Base-by-base conservation (phyloP, 2,329 filamentous ascomycete species). In the Fusarium pseudocircinatum region DNA sequence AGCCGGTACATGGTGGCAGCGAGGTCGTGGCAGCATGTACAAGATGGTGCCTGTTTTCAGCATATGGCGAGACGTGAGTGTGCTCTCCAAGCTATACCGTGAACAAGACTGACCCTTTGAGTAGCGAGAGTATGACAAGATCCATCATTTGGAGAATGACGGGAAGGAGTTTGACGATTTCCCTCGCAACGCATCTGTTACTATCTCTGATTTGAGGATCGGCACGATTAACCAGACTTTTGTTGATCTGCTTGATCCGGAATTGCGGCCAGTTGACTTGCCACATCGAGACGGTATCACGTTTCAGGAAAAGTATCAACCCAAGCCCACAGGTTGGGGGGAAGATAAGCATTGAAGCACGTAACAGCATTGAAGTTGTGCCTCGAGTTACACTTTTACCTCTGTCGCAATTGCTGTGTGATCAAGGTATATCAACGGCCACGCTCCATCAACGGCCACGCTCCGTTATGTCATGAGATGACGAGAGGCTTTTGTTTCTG, bases 401-500 rank as follows among this genome's bases (percentile, higher is more conserved):
- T 24, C 30, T 15, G 3, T 36, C 3, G 13, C 4, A n/a, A 39
- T 22, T 22, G 5, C 24, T 6, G 15, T 16, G 2, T 22, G 18
- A 18, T 6, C 2, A 22, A 30, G 26, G 20, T 18, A 28, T 7
- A 14, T 12, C 4, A 7, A 30, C 13, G 7, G 34, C 3, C 20
- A 40, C 10, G 24, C 4, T 28, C 9, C 28, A 14, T 12, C 4
- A 7, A 30, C 13, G 7, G 34, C 3, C 20, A 40, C 10, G 24
- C 4, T 28, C 9, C 15, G 16, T 36, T 9, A 10, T n/a, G 11
- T 16, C 40, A 18, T 16, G 6, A 36, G 18, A 26, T 7, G 6
- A 13, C 4, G 11, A 6, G 0, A n/a, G 14, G 15, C 24, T 4
- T 5, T 14, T n/a, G 7, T 28, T n/a, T 9, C 3, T 30, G 14